A percentile compares a stretch with the other conserved stretches of the same genome.
Conservation (phyloP, 2,329 filamentous ascomycete species). For the Pseudogymnoascus sp. region DNA sequence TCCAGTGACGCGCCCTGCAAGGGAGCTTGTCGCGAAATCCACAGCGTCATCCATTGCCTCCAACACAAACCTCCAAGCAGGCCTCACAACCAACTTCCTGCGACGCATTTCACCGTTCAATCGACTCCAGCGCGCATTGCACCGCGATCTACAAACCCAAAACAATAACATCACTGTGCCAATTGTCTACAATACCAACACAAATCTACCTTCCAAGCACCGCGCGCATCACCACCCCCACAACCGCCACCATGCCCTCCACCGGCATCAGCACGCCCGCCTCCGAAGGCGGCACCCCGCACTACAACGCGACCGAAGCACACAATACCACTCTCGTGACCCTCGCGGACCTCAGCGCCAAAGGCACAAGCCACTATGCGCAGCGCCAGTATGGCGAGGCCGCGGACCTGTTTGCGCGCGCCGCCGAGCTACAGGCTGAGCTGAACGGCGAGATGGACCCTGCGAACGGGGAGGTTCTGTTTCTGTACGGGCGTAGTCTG, state of each 20-base stretch:
- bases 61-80: background rate
- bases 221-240: background rate
- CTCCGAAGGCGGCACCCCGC: conserved; percentile 5
- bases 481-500: conserved; percentile 85
- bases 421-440: conserved; percentile 81
- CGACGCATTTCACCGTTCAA: background rate
- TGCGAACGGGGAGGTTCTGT: conserved; percentile 88
- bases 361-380: conserved; percentile 76
- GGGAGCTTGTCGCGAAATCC: conserved; percentile 4
- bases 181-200: background rate
- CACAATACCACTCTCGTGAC: conserved; percentile 44
- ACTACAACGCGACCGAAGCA: conserved; percentile 10
- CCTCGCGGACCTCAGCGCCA: conserved; percentile 69
- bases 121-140: background rate
- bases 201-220: background rate
- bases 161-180: background rate
- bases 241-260: conserved; percentile 16
- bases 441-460: conserved; percentile 87
- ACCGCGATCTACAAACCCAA: background rate
- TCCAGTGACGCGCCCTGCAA: background rate
- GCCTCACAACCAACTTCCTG: background rate
- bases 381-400: conserved; percentile 83
- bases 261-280: conserved; percentile 20
- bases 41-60: conserved; percentile 7
- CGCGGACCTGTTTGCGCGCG: conserved; percentile 78